Conservation (phyloP, 352 stramenopile species). For the Phytopythium boreale region DNA sequence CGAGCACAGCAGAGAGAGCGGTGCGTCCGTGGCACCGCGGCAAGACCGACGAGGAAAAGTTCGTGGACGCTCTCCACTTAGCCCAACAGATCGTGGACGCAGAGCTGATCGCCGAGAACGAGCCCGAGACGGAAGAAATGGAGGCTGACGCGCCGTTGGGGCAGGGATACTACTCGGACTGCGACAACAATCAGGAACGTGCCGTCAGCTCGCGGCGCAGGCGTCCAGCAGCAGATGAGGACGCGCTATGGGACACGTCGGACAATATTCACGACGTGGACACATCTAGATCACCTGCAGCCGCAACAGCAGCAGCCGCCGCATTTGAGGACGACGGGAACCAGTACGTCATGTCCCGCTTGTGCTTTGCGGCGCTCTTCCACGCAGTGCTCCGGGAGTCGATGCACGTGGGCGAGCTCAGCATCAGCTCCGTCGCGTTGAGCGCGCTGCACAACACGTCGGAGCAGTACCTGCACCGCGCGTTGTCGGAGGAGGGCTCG, state of each 20-base stretch:
- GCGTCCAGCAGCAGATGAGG: conserved; percentile 31
- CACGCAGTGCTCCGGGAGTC: conserved; percentile 26
- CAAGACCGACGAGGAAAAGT: conserved; percentile 28
- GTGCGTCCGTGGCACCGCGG: conserved; percentile 15
- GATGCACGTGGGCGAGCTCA: conserved; percentile 32
- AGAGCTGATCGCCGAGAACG: conserved; percentile 27
- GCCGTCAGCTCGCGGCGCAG: conserved; percentile 13
- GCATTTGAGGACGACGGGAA: conserved; percentile 29
- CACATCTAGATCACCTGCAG: too few species aligned
- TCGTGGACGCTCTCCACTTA: conserved; percentile 36
- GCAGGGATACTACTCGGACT: conserved; percentile 77
- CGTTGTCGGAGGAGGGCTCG: conserved; percentile 51
- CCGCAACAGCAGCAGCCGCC: conserved; percentile 13
- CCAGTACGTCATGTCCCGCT: conserved; percentile 67
- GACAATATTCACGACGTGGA: conserved; percentile 34
- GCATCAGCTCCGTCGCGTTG: conserved; percentile 64
- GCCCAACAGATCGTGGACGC: conserved; percentile 51
- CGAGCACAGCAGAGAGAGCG: background rate
- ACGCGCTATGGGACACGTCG: conserved; percentile 43
- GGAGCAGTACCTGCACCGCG: conserved; percentile 67
- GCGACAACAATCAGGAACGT: conserved; percentile 34
- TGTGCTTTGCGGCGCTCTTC: conserved; percentile 59
- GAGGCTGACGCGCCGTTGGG: conserved; percentile 40
- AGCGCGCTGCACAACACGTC: conserved; percentile 74
- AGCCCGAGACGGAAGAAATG: conserved; percentile 26